Conservation (phyloP, 192 early-diverging fungal species). For the Coemansia sp. region DNA sequence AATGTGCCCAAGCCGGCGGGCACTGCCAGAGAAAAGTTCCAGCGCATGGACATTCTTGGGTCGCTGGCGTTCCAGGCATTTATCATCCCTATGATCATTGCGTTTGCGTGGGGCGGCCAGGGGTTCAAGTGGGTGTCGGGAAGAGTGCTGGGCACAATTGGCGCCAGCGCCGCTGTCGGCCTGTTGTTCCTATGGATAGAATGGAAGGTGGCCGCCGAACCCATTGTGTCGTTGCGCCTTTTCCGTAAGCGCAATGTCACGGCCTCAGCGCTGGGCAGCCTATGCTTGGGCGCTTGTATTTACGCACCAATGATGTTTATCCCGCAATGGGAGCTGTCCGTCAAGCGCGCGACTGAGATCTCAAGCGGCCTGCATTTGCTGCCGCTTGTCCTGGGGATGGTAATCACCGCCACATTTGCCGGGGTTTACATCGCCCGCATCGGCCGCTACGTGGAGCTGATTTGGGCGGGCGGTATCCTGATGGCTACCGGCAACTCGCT, state of each 20-base stretch:
- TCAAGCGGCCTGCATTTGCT: conserved; percentile 73
- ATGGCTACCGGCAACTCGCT: conserved; percentile 68
- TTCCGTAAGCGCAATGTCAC: conserved; percentile 58
- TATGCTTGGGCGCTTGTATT: conserved; percentile 47
- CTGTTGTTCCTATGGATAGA: conserved; percentile 60
- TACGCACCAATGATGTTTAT: conserved; percentile 67
- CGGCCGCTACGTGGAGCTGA: conserved; percentile 63
- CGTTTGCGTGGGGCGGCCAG: conserved; percentile 78
- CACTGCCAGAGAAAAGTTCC: conserved; percentile 55
- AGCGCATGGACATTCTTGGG: conserved; percentile 71
- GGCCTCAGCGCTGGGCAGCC: conserved; percentile 31
- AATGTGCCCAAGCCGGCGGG: conserved; percentile 37
- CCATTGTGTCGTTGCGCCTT: conserved; percentile 58
- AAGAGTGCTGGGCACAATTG: conserved; percentile 63
- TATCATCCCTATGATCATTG: conserved; percentile 69
- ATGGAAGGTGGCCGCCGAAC: conserved; percentile 66
- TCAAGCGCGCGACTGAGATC: conserved; percentile 62
- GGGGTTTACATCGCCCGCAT: conserved; percentile 63
- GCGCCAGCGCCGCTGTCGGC: conserved; percentile 30
- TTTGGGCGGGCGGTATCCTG: conserved; percentile 67
- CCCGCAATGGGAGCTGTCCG: conserved; percentile 66
- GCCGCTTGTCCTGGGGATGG: conserved; percentile 72
- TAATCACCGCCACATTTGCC: conserved; percentile 64
- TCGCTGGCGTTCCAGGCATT: conserved; percentile 58
- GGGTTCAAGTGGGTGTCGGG: conserved; percentile 72